Evolutionary conservation across 495 filamentous ascomycete genomes (phyloP).

Genomic region (Chaetomium fimeti): DNA sequence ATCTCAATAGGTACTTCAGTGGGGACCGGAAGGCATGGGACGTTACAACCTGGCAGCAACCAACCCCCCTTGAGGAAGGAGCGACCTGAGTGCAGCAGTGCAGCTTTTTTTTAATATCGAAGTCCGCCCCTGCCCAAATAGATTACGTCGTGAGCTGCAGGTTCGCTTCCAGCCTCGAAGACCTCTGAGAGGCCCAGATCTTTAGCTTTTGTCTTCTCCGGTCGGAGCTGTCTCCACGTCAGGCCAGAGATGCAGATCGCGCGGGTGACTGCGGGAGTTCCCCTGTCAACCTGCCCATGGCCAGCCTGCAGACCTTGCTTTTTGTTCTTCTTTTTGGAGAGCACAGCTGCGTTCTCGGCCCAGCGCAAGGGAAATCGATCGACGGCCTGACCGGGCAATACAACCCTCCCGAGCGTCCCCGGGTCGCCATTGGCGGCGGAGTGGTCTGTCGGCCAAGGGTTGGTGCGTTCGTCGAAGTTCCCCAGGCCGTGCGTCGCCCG

Average conservation of each 20-base stretch:
- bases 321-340: not conserved
- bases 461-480: constrained; percentile 5
- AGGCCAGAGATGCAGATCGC: constrained; percentile 17
- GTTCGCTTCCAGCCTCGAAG: not conserved
- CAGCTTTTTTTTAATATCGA: constrained; percentile 1
- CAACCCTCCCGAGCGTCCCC: not conserved
- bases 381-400: constrained; percentile 12
- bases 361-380: not conserved
- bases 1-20: too few species aligned
- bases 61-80: constrained; percentile 1
- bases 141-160: constrained; percentile 13
- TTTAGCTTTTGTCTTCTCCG: not conserved
- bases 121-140: not conserved
- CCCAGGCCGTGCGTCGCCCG: constrained; percentile 4
- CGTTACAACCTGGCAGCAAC: not conserved
- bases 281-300: constrained; percentile 22
- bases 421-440: not conserved
- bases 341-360: not conserved
- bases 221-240: constrained; percentile 14
- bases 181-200: not conserved
- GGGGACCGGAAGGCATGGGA: not conserved
- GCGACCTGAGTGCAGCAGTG: not conserved
- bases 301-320: constrained; percentile 17
- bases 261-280: constrained; percentile 18
- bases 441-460: constrained; percentile 1